Percentiles rank a stretch among this genome's conserved stretches.
Evolutionary conservation across 345 rosid genomes (phyloP).

Genomic region (Schrenkiella parvula): DNA sequence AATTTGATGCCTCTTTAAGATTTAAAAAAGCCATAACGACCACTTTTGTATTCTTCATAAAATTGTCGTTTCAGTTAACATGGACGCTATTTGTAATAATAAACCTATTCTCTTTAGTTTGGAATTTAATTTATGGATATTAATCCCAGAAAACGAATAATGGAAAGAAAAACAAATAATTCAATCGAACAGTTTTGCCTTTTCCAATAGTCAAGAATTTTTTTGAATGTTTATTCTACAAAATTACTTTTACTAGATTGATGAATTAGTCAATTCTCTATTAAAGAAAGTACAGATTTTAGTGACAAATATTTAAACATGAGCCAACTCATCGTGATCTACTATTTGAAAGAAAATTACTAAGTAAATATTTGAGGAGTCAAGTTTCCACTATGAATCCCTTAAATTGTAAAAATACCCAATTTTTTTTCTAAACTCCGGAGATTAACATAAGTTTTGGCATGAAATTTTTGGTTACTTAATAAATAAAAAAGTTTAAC

Average conservation of each 20-base stretch:
- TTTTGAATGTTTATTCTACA: neutral
- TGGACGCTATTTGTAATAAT: constrained; percentile 14
- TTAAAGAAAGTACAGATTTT: neutral
- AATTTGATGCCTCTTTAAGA: constrained; percentile 17
- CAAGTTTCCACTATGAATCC: neutral
- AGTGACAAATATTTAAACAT: neutral
- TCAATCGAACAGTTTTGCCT: constrained; percentile 2
- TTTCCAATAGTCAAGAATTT: neutral
- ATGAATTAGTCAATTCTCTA: neutral
- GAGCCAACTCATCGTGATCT: neutral
- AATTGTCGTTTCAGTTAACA: constrained; percentile 31
- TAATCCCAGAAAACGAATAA: neutral
- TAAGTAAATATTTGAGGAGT: neutral
- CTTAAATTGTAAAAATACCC: neutral
- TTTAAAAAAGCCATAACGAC: constrained; percentile 10
- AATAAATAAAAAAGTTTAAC: neutral
- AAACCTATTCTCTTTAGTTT: neutral
- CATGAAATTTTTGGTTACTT: neutral
- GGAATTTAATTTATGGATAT: neutral
- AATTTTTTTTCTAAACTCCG: neutral
- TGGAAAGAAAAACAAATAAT: neutral
- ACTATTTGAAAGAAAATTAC: neutral
- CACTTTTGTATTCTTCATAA: neutral
- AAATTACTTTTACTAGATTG: neutral
- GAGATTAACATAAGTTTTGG: neutral